A percentile compares a stretch with the other conserved stretches of the same genome.
phyloP scores from a whole-genome alignment of 1,284 basidiomycete species.

The Porogramme epimiltina region DNA sequence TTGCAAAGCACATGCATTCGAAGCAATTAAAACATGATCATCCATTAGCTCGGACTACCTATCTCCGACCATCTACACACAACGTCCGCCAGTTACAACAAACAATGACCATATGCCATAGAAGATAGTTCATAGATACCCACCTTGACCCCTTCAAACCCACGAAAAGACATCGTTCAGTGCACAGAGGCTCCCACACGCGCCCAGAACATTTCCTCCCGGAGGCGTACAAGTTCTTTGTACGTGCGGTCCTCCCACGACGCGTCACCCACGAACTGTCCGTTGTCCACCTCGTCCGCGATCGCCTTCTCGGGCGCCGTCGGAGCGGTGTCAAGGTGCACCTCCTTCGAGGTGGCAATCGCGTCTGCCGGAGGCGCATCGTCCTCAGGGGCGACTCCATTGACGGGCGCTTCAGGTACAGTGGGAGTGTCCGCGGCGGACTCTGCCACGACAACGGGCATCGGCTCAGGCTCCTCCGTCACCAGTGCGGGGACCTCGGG shows the following conservation, averaged over 20 bases:
- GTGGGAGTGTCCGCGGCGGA: neutral
- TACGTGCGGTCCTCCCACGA: slow-evolving; percentile 92
- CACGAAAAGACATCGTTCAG: slow-evolving; percentile 12
- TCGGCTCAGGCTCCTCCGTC: slow-evolving; percentile 7
- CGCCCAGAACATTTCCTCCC: slow-evolving; percentile 91
- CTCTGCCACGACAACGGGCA: neutral
- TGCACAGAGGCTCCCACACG: slow-evolving; percentile 66
- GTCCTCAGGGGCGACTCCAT: no score
- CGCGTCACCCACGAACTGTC: slow-evolving; percentile 51
- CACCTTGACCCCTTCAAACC: neutral
- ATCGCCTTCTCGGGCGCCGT: neutral
- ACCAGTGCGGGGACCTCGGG: neutral
- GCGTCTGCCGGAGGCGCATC: neutral
- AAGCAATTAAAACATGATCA: no score
- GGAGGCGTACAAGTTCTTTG: slow-evolving; percentile 79
- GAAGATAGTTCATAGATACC: slow-evolving; percentile 3
- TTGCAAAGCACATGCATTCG: no score
- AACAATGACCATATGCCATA: slow-evolving; percentile 5
- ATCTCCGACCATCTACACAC: neutral
- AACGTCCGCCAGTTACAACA: neutral
- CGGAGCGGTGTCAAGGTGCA: neutral
- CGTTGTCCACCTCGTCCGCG: slow-evolving; percentile 15
- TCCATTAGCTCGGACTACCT: no score
- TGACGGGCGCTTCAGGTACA: no score
- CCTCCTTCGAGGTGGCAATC: neutral